Conservation (phyloP, 129 eudicot genomes). For the Logfia minima region DNA sequence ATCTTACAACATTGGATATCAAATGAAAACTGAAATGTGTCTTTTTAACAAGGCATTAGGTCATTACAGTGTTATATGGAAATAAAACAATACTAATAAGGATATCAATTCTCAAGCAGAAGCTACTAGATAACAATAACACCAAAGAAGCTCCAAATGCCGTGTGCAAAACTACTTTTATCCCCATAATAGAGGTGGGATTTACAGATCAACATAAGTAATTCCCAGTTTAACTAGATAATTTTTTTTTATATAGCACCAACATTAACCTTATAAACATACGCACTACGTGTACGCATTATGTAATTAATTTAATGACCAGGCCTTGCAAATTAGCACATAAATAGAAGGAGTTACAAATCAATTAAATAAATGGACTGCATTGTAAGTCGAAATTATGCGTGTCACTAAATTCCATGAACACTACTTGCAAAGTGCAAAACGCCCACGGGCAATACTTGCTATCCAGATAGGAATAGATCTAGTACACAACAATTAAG, state of each 20-base stretch:
- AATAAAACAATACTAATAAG: background rate
- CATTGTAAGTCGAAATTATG: background rate
- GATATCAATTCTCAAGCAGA: background rate
- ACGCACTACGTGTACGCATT: background rate
- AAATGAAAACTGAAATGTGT: background rate
- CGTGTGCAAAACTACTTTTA: background rate
- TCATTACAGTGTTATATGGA: background rate
- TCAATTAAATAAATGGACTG: background rate
- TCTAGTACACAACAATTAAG: background rate
- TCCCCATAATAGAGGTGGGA: background rate
- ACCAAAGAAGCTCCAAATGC: background rate
- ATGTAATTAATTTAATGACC: background rate
- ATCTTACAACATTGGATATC: background rate
- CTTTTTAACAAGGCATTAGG: conserved; percentile 2
- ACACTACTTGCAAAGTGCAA: background rate
- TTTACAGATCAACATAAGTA: background rate
- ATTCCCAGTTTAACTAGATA: background rate
- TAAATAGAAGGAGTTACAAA: background rate
- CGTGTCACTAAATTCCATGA: background rate
- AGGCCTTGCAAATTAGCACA: conserved; percentile 1
- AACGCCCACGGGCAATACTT: no score
- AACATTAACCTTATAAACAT: background rate
- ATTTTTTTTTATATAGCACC: background rate
- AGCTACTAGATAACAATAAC: background rate
- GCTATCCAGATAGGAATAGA: background rate